Evolutionary conservation across 2,329 filamentous ascomycete species (phyloP).

Genomic region (Trematosphaeria pertusa): DNA sequence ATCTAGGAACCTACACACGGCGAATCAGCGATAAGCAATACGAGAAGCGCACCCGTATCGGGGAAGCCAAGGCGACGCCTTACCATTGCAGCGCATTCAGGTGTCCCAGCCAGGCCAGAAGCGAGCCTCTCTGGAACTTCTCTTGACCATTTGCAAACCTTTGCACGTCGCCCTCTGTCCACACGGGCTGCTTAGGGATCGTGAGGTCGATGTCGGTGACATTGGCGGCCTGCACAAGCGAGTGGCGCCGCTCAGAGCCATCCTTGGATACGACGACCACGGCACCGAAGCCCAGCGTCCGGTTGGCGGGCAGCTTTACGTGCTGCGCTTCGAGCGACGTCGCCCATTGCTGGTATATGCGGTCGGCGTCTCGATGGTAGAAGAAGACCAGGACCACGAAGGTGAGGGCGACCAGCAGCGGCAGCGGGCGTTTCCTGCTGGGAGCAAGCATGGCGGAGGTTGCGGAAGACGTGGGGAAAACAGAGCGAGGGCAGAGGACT

Average conservation of each 20-base stretch:
- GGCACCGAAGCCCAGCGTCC: conserved; percentile 50
- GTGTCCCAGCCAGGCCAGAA: conserved; percentile 55
- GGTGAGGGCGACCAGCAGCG: conserved; percentile 34
- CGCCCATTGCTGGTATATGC: conserved; percentile 38
- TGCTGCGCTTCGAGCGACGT: conserved; percentile 32
- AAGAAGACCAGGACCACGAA: conserved; percentile 35
- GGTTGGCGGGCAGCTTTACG: conserved; percentile 39
- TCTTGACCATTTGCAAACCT: conserved; percentile 44
- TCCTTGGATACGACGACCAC: conserved; percentile 51
- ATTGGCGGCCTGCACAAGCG: conserved; percentile 51
- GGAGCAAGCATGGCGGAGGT: conserved; percentile 38
- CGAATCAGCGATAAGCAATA: conserved; percentile 21
- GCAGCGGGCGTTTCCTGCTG: conserved; percentile 39
- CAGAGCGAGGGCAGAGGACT: conserved; percentile 13
- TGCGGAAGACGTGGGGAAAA: conserved; percentile 4
- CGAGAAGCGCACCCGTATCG: conserved; percentile 11
- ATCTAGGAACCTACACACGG: conserved; percentile 47
- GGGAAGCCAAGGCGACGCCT: conserved; percentile 10
- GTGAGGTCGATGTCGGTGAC: conserved; percentile 52
- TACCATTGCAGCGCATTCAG: conserved; percentile 52
- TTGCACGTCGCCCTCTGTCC: conserved; percentile 51
- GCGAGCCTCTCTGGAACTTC: conserved; percentile 48
- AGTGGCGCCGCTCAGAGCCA: conserved; percentile 47
- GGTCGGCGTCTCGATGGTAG: conserved; percentile 37
- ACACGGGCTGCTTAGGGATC: conserved; percentile 51